A percentile compares a stretch with the other conserved stretches of the same genome.
Conservation (phyloP, 768 basidiomycete genomes). For the Hypholoma fasciculare region DNA sequence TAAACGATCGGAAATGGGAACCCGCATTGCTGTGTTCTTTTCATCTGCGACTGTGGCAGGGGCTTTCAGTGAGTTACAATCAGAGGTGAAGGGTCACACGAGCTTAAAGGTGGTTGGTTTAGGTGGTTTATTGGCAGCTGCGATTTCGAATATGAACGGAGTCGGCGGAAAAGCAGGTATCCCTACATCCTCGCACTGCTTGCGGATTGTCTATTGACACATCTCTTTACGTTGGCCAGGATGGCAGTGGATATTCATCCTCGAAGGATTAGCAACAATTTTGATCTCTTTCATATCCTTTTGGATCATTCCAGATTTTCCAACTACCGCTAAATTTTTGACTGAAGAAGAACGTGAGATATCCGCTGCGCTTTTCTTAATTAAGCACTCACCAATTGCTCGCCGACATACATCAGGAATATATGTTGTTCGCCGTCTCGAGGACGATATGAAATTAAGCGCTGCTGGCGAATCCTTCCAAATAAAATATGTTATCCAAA, state of each 20-base stretch:
- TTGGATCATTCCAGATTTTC: constrained; percentile 79
- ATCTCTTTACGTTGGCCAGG: constrained; percentile 20
- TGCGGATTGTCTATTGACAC: neutral
- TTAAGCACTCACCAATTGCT: neutral
- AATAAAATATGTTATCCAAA: constrained; percentile 56
- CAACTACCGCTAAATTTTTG: constrained; percentile 72
- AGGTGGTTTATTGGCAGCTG: constrained; percentile 68
- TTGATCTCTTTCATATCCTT: constrained; percentile 58
- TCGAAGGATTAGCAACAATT: constrained; percentile 73
- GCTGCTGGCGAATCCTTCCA: constrained; percentile 61
- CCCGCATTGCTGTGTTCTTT: constrained; percentile 75
- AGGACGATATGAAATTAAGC: constrained; percentile 64
- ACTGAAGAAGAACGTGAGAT: constrained; percentile 57
- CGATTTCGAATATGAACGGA: constrained; percentile 72
- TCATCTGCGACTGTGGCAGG: constrained; percentile 79
- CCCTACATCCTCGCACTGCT: constrained; percentile 9
- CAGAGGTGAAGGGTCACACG: neutral
- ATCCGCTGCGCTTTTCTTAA: neutral
- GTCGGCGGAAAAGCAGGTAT: constrained; percentile 58
- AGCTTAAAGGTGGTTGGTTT: neutral
- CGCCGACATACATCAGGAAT: constrained; percentile 37
- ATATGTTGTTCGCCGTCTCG: constrained; percentile 64
- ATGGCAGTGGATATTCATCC: constrained; percentile 75
- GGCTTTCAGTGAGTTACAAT: constrained; percentile 55
- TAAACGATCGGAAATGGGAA: constrained; percentile 72